Evolutionary conservation across 176 grass and related monocot genomes (phyloP).

Genomic region (Pontederia crassipes): DNA sequence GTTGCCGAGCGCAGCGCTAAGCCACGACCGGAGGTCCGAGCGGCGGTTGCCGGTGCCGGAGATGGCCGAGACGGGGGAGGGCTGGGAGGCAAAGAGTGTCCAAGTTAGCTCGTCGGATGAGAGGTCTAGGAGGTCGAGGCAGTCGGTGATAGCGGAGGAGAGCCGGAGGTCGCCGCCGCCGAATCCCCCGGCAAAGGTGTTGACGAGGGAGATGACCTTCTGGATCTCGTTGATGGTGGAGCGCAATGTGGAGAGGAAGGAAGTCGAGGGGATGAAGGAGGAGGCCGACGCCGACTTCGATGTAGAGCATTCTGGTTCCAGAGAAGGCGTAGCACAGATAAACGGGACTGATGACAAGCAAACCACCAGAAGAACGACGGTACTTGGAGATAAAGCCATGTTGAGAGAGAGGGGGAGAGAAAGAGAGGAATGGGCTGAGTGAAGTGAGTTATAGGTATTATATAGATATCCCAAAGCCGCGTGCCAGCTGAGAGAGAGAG

Average conservation of each 20-base stretch:
- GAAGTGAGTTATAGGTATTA: too few relatives aligned
- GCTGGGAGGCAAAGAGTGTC: constrained; percentile 42
- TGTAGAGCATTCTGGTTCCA: background rate
- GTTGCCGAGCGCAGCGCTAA: constrained; percentile 73
- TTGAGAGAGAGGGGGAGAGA: too few relatives aligned
- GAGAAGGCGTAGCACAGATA: too few relatives aligned
- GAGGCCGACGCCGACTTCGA: background rate
- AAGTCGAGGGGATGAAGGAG: constrained; percentile 20
- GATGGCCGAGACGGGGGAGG: background rate
- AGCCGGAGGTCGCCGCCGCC: constrained; percentile 33
- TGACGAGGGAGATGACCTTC: constrained; percentile 10
- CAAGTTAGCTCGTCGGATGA: constrained; percentile 70
- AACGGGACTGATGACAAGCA: too few relatives aligned
- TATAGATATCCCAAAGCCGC: too few relatives aligned
- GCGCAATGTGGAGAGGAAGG: constrained; percentile 38
- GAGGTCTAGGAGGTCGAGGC: constrained; percentile 79
- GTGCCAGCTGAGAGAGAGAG: too few relatives aligned
- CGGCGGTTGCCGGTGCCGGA: constrained; percentile 38
- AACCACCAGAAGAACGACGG: too few relatives aligned
- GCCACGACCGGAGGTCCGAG: constrained; percentile 60
- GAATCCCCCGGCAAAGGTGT: constrained; percentile 34
- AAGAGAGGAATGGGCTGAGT: too few relatives aligned
- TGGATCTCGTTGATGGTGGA: constrained; percentile 48
- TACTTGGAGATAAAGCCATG: too few relatives aligned
- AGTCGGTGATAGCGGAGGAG: constrained; percentile 65